Evolutionary conservation across 805 yeast genomes (phyloP).

Genomic region (Wickerhamiella sergipiensis): DNA sequence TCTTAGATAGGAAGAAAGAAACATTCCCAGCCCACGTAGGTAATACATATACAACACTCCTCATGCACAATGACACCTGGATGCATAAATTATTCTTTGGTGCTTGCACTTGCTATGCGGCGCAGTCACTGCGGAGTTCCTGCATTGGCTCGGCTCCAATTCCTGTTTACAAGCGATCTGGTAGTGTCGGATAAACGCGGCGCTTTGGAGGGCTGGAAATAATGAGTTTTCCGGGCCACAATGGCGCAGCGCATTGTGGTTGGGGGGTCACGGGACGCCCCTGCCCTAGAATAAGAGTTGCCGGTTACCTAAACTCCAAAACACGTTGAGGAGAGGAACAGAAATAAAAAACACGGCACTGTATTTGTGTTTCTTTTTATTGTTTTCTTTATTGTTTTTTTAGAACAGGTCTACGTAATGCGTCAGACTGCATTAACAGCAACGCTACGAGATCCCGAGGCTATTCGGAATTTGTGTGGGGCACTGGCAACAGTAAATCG

Average conservation of each 20-base stretch:
- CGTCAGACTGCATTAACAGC: slow-evolving; percentile 2
- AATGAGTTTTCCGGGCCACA: no score
- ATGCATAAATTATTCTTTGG: not conserved
- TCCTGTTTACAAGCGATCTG: no score
- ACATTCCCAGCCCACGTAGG: not conserved
- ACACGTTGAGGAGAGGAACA: no score
- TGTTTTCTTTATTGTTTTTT: no score
- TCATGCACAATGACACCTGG: not conserved
- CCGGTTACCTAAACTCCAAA: not conserved
- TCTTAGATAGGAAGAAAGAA: not conserved
- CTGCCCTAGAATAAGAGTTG: not conserved
- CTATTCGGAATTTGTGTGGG: slow-evolving; percentile 11
- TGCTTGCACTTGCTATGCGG: not conserved
- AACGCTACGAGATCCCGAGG: slow-evolving; percentile 8
- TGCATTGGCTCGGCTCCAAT: no score
- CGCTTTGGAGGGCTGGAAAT: no score
- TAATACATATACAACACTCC: not conserved
- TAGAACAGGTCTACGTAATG: not conserved
- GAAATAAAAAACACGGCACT: no score
- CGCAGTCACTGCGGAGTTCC: not conserved
- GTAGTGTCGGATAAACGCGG: no score
- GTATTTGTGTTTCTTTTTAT: no score
- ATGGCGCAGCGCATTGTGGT: not conserved
- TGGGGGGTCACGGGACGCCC: not conserved
- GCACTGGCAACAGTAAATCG: slow-evolving; percentile 8